Base-by-base conservation (phyloP, 129 eudicot genomes). In the Chrysanthemum lavandulifolium region DNA sequence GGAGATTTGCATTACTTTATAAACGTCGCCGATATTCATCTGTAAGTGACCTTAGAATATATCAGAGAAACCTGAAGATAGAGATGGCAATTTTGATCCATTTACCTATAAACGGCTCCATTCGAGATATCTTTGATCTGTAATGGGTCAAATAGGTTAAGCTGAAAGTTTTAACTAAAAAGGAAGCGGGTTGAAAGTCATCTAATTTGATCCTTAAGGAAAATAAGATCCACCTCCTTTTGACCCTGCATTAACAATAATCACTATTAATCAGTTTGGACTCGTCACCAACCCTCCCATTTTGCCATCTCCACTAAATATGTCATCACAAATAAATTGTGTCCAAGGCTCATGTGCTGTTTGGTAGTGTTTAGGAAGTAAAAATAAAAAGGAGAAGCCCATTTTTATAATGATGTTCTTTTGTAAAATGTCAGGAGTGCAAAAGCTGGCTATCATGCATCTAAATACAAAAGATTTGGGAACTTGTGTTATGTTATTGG, bases 361-460 rank as follows among this genome's bases (percentile, higher is more conserved):
- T 29, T 51, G 50, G 70, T 69, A 65, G 31, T 73, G 66, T 29
- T 61, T 54, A 14, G 33, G 12, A 77, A 65, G 25, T 23, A 23
- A 23, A 23, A 53, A 21, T 56, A 59, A 51, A 52, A 64, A 43
- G 15, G 61, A 49, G 15, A 78, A 16, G 55, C 9, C 63, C 56
- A 29, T 55, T 58, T 31, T 78, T 25, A 9, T 36, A 48, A 51
- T 53, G 25, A 53, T 72, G n/a, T 57, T 13, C 57, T 50, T 36
- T 47, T 56, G 19, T 15, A 67, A 65, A 61, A 45, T 69, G 81
- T 78, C 86, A 94, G 99, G 92, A 94, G 92, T 85, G 98, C 98
- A 15, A 92, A 92, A 83, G 96, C 96, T 49, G 98, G 98, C 68
- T 92, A 83, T 82, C 88, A 87, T 84, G 97, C 99, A 79, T 86